Percentiles rank a stretch among this genome's conserved stretches.
Evolutionary conservation across 2,329 filamentous ascomycete genomes (phyloP).

Genomic region (Chrysosporium keratinophilum): DNA sequence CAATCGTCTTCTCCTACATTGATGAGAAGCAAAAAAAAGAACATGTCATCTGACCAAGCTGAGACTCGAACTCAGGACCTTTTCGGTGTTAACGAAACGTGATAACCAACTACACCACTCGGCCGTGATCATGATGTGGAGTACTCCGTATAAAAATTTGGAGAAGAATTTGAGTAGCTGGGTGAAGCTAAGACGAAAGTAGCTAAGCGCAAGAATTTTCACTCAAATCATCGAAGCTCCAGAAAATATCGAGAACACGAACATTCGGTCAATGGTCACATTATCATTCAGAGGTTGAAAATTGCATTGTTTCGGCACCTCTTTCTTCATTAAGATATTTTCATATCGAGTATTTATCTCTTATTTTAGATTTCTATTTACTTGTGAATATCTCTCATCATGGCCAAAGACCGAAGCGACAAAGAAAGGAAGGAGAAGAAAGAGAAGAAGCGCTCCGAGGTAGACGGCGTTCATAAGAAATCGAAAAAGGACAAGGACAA

Average conservation of each 20-base stretch:
- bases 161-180: no score
- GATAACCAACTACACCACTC: constrained; percentile 17
- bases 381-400: constrained; percentile 20
- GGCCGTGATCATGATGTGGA: neutral
- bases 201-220: constrained; percentile 4
- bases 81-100: constrained; percentile 16
- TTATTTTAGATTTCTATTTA: neutral
- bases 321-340: neutral
- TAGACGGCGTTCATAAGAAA: constrained; percentile 40
- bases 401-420: constrained; percentile 39
- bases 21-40: constrained; percentile 6
- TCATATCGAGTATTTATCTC: neutral
- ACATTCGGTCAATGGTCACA: neutral
- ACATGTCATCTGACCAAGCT: constrained; percentile 12
- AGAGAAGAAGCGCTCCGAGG: constrained; percentile 33
- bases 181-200: neutral
- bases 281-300: neutral
- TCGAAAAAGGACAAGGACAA: constrained; percentile 39
- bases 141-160: no score
- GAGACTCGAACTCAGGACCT: constrained; percentile 18
- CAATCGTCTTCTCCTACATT: neutral
- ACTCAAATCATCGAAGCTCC: constrained; percentile 1
- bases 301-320: neutral
- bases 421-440: constrained; percentile 37
- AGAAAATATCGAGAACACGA: constrained; percentile 2